phyloP scores from a whole-genome alignment of 805 yeast species.

The Sugiyamaella boreocaroliniensis region DNA sequence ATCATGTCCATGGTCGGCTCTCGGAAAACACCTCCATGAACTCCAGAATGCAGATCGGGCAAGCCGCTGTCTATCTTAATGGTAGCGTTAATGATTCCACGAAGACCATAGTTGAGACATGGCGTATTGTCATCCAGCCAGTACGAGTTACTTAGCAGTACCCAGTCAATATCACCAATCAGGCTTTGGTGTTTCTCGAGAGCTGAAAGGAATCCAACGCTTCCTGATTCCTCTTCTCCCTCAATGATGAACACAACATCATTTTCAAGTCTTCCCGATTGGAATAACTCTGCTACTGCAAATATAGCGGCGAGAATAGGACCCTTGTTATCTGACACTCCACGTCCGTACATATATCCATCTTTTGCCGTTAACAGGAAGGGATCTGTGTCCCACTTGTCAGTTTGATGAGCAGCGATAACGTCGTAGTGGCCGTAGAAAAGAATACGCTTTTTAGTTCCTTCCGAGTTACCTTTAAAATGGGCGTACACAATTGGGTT shows the following conservation, averaged over 20 bases:
- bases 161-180: constrained; percentile 81
- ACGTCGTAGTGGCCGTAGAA: constrained; percentile 98
- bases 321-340: constrained; percentile 92
- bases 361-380: constrained; percentile 66
- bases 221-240: constrained; percentile 95
- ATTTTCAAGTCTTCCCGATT: constrained; percentile 45
- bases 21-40: constrained; percentile 83
- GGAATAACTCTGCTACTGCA: constrained; percentile 69
- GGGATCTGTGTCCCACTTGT: constrained; percentile 74
- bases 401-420: constrained; percentile 61
- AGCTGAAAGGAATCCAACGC: constrained; percentile 71
- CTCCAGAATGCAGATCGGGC: constrained; percentile 93
- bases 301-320: constrained; percentile 82
- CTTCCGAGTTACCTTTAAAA: constrained; percentile 37
- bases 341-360: constrained; percentile 86
- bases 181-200: constrained; percentile 42
- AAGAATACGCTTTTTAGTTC: constrained; percentile 38
- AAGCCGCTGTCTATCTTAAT: constrained; percentile 62
- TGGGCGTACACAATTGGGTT: constrained; percentile 81
- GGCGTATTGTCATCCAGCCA: constrained; percentile 91
- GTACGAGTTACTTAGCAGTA: constrained; percentile 80
- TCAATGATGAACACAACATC: constrained; percentile 83
- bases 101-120: constrained; percentile 85
- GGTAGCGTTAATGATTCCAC: constrained; percentile 84
- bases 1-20: constrained; percentile 89